Evolutionary conservation across 768 basidiomycete genomes (phyloP).

Genomic region (Russula virescens): DNA sequence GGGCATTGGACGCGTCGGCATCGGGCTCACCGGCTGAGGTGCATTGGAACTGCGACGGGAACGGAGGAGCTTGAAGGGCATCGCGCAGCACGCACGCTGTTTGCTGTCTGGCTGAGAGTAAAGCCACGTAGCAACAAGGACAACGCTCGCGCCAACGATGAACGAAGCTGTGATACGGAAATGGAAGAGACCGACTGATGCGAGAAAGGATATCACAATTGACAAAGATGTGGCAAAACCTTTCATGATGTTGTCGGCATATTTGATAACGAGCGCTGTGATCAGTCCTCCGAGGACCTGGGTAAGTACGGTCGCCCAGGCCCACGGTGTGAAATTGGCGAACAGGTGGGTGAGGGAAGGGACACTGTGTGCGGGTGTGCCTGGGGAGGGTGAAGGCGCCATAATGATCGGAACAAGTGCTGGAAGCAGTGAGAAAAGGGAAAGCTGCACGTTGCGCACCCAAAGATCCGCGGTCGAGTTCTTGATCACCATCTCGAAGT

Average conservation of each 20-base stretch:
- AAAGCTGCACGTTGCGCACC: slow-evolving; percentile 95
- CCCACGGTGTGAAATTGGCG: slow-evolving; percentile 83
- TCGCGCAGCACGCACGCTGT: slow-evolving; percentile 5
- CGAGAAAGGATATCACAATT: slow-evolving; percentile 93
- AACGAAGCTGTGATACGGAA: slow-evolving; percentile 85
- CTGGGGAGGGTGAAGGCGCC: slow-evolving; percentile 33
- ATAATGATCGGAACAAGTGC: slow-evolving; percentile 75
- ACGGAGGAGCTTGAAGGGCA: slow-evolving; percentile 21
- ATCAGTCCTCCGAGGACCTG: slow-evolving; percentile 91
- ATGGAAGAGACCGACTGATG: slow-evolving; percentile 84
- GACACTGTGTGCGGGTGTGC: slow-evolving; percentile 29
- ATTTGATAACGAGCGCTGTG: slow-evolving; percentile 92
- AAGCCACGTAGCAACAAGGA: slow-evolving; percentile 84
- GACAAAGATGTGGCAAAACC: slow-evolving; percentile 94
- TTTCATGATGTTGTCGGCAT: slow-evolving; percentile 86
- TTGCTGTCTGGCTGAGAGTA: slow-evolving; percentile 66
- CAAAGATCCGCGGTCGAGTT: slow-evolving; percentile 85
- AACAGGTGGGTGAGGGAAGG: slow-evolving; percentile 52
- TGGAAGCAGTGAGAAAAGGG: slow-evolving; percentile 88
- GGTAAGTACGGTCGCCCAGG: slow-evolving; percentile 82
- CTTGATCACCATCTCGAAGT: slow-evolving; percentile 97
- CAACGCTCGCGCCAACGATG: slow-evolving; percentile 74
- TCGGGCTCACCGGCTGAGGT: slow-evolving; percentile 12
- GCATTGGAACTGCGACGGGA: slow-evolving; percentile 22
- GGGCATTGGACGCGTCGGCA: slow-evolving; percentile 16